Conservation (phyloP, 345 rosid species). For the Salix purpurea region DNA sequence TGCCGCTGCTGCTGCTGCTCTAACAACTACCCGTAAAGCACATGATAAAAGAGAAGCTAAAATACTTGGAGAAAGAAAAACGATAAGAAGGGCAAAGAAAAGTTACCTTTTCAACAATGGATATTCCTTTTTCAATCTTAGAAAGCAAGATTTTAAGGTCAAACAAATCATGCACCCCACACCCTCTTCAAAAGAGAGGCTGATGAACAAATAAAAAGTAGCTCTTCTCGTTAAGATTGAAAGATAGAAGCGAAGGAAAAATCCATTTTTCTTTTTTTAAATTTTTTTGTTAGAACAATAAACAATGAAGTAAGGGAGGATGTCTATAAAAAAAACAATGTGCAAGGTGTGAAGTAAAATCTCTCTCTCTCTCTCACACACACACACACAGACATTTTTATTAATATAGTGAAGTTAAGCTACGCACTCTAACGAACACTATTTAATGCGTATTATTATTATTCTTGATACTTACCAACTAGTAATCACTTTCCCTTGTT, state of each 20-base stretch:
- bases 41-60: not conserved
- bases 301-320: too few species aligned
- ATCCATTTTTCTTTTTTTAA: not conserved
- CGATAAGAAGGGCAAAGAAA: not conserved
- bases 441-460: not conserved
- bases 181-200: not conserved
- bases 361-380: not conserved
- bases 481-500: not conserved
- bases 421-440: not conserved
- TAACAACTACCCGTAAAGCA: not conserved
- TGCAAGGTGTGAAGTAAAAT: not conserved
- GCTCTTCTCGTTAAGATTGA: not conserved
- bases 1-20: too few species aligned
- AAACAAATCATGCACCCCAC: slow-evolving; percentile 22
- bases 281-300: not conserved
- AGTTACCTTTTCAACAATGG: slow-evolving; percentile 10
- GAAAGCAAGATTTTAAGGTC: slow-evolving; percentile 15
- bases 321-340: not conserved
- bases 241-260: not conserved
- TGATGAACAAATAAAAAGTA: not conserved
- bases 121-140: not conserved
- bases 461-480: not conserved
- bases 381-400: too few species aligned
- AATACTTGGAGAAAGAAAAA: not conserved
- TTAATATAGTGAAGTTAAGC: not conserved